Evolutionary conservation across 1,284 basidiomycete species (phyloP), one percentile per base, ranked within the genome.

Genomic region (Marasmius sp.): DNA sequence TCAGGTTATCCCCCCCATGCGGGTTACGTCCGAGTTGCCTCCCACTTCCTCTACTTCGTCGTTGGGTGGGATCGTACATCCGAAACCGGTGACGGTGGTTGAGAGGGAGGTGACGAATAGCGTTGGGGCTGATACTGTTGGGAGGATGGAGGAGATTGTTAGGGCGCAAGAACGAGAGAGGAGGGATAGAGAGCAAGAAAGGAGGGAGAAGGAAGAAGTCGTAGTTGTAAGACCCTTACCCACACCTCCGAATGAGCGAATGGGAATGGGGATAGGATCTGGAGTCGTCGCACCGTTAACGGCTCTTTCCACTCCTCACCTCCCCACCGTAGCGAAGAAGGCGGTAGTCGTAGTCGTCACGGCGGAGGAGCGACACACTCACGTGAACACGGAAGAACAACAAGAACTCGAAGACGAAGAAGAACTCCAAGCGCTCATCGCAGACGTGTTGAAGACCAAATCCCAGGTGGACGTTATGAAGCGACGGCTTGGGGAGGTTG

Each of bases 391-490:
- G 8, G 20, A 16, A 1, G 34, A 11, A 16, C 52, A 54, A n/a
- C 27, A 62, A 6, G 55, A 36, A 43, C 57, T n/a, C 37, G 56
- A 56, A 58, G 49, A n/a, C 20, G 63, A 58, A 59, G 63, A 57
- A 59, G 70, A 69, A 12, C 70, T 62, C n/a, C 70, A 68, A 36
- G 70, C 68, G 18, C 69, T 72, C 65, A 73, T 74, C 57, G 68
- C 68, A 41, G 70, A 73, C 56, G 59, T 75, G 12, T 69, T 70
- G 5, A 71, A 72, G 39, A 73, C 62, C 6, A 57, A 64, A 36
- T 57, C 20, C 45, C 59, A 73, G 49, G 51, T 79, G 33, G 72
- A 74, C 41, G 66, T 60, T 34, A 71, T 75, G 58, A 68, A 66
- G 50, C 53, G 49, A 39, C 51, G 69, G 49, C 62, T 54, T 54